Conservation (phyloP, 1,139 yeast species). For the Magnusiomyces ingens region DNA sequence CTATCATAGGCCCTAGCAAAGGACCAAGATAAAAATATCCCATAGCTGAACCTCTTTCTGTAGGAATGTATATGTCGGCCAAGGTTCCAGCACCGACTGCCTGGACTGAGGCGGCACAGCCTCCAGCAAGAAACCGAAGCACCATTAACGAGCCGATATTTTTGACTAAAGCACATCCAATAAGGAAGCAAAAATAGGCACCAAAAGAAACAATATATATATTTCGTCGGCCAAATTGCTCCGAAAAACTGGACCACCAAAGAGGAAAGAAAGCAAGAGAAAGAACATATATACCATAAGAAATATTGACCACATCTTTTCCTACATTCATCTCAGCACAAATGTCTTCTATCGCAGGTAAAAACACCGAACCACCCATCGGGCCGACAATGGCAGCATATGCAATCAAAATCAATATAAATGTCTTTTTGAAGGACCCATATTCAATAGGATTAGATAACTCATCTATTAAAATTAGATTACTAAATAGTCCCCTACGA, state of each 20-base stretch:
- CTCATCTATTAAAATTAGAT: constrained; percentile 56
- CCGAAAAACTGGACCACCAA: constrained; percentile 86
- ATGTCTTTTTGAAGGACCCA: constrained; percentile 42
- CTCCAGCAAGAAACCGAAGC: constrained; percentile 68
- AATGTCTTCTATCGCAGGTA: constrained; percentile 64
- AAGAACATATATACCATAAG: constrained; percentile 71
- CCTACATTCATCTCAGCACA: constrained; percentile 49
- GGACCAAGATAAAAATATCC: constrained; percentile 80
- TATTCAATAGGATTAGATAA: constrained; percentile 65
- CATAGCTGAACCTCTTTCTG: constrained; percentile 72
- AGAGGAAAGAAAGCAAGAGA: constrained; percentile 75
- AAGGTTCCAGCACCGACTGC: constrained; percentile 89
- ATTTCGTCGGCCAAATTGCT: constrained; percentile 59
- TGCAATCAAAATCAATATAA: constrained; percentile 50
- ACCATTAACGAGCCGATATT: constrained; percentile 57
- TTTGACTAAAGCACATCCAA: constrained; percentile 67
- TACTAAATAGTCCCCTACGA: constrained; percentile 26
- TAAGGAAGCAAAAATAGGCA: constrained; percentile 55
- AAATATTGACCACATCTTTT: constrained; percentile 57
- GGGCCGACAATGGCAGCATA: constrained; percentile 78
- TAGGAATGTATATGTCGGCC: constrained; percentile 61
- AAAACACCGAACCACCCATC: constrained; percentile 81
- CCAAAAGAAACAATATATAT: constrained; percentile 64
- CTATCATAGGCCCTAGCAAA: constrained; percentile 68
- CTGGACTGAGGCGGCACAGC: constrained; percentile 79